A percentile compares a stretch with the other conserved stretches of the same genome.
phyloP scores from a whole-genome alignment of 441 rosid genomes.

The Adansonia gregorii region DNA sequence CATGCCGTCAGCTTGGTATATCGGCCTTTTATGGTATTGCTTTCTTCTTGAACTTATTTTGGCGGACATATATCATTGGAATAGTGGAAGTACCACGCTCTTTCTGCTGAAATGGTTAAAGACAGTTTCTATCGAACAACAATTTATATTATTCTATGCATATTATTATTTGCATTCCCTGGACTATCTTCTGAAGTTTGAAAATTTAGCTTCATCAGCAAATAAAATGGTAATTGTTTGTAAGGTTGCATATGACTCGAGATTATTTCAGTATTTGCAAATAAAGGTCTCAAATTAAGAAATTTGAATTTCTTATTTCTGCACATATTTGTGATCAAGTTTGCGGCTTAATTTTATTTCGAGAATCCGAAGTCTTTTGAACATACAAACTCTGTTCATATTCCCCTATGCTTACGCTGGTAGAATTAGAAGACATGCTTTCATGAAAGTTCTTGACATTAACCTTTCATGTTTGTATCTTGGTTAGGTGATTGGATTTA shows the following conservation, averaged over 20 bases:
- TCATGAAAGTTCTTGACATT: background rate
- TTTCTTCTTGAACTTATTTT: constrained; percentile 19
- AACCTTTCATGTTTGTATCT: background rate
- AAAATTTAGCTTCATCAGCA: constrained; percentile 5
- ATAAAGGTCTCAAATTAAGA: background rate
- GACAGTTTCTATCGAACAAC: background rate
- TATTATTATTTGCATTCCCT: background rate
- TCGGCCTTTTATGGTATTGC: constrained; percentile 55
- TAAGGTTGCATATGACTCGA: background rate
- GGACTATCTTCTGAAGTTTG: background rate
- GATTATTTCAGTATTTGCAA: background rate
- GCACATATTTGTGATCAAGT: background rate
- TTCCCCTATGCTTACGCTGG: no score
- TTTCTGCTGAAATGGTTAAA: background rate
- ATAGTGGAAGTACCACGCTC: background rate
- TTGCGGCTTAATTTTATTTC: background rate
- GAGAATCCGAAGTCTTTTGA: constrained; percentile 3
- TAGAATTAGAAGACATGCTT: background rate
- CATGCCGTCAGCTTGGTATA: constrained; percentile 52
- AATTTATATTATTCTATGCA: background rate
- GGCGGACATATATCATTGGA: background rate
- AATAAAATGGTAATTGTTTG: background rate
- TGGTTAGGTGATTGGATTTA: background rate
- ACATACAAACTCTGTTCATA: background rate
- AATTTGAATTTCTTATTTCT: background rate